These are phyloP conservation scores for Euphorbia peplus DNA, from an alignment of 345 rosid species.

Conservation along the genomic window DNA sequence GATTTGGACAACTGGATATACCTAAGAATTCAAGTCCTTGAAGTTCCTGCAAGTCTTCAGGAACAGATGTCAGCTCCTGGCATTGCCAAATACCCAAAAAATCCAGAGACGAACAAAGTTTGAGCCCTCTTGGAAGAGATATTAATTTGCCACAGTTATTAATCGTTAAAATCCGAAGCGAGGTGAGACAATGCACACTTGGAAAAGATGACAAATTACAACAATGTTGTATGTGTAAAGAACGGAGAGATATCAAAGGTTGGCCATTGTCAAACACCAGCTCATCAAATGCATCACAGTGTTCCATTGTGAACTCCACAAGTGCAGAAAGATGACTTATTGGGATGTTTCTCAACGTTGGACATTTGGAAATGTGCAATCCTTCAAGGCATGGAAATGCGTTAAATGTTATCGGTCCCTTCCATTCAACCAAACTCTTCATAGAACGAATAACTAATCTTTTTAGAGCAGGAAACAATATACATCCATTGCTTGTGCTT, in stretches of 20 bases:
- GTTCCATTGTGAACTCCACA: no score
- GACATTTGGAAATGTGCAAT: neutral
- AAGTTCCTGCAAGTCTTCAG: no score
- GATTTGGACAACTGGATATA: neutral
- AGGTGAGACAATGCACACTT: neutral
- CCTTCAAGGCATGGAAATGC: constrained; percentile 23
- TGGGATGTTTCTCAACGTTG: constrained; percentile 10
- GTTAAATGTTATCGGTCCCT: neutral
- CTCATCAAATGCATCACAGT: neutral
- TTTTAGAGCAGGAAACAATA: no score
- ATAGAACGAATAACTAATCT: neutral
- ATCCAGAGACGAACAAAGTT: no score
- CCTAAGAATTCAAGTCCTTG: neutral
- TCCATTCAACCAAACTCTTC: constrained; percentile 15
- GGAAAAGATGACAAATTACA: neutral
- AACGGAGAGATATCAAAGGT: neutral
- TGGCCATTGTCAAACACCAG: neutral
- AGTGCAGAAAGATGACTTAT: no score
- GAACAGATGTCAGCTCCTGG: no score
- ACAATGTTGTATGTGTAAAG: neutral
- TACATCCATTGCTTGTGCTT: neutral
- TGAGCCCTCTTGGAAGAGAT: no score
- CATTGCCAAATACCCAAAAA: no score
- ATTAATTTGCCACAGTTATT: neutral
- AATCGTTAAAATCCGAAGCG: neutral